These are phyloP conservation scores for Paecilomyces dactylethromorphus DNA, from an alignment of 2,329 filamentous ascomycete genomes.

Conservation along the genomic window DNA sequence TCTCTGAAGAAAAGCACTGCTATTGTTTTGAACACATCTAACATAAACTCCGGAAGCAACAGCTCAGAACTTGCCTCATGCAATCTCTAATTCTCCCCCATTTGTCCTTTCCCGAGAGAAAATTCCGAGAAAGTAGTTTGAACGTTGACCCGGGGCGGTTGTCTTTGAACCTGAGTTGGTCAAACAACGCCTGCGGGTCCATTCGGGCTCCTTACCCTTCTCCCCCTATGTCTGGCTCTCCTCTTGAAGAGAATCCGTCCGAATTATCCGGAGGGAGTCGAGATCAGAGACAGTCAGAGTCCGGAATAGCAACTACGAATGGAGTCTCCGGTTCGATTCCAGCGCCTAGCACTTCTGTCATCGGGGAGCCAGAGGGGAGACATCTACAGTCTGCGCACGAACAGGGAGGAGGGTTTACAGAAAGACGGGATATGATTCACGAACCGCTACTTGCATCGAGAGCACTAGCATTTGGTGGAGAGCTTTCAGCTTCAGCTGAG, in stretches of 20 bases:
- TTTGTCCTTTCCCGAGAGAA: constrained; percentile 28
- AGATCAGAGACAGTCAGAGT: constrained; percentile 22
- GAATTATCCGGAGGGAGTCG: constrained; percentile 30
- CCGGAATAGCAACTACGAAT: constrained; percentile 14
- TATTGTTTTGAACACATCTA: constrained; percentile 1
- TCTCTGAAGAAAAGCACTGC: neutral
- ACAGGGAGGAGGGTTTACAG: constrained; percentile 5
- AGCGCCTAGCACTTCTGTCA: constrained; percentile 10
- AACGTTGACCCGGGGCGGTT: constrained; percentile 27
- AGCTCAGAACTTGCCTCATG: constrained; percentile 20
- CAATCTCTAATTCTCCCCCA: constrained; percentile 36
- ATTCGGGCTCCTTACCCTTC: constrained; percentile 32
- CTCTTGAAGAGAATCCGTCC: constrained; percentile 29
- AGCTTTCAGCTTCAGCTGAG: constrained; percentile 11
- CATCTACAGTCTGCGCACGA: constrained; percentile 6
- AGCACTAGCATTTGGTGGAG: constrained; percentile 4
- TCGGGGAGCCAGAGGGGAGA: constrained; percentile 10
- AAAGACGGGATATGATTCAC: constrained; percentile 11
- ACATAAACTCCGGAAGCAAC: constrained; percentile 1
- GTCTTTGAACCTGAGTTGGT: constrained; percentile 25
- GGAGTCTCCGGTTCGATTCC: constrained; percentile 7
- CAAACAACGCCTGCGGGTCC: constrained; percentile 31
- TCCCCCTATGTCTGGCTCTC: constrained; percentile 40
- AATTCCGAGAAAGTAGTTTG: constrained; percentile 30
- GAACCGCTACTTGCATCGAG: constrained; percentile 13